Base-by-base conservation (phyloP, 495 filamentous ascomycete species). In the Staphylotrichum tortipilum region DNA sequence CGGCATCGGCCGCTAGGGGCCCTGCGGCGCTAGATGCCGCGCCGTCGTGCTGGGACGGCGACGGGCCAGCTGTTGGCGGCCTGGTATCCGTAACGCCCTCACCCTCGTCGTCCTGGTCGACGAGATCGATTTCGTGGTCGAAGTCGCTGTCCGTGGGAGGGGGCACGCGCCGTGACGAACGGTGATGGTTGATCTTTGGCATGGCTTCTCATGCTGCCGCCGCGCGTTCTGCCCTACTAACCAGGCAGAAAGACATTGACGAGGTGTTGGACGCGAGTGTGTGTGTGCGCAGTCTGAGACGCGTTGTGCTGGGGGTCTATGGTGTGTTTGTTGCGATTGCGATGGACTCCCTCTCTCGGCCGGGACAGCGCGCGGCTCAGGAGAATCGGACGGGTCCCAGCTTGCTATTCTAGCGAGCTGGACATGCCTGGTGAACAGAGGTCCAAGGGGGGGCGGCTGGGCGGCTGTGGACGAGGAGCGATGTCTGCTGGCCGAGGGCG, bases 121-220 rank as follows among this genome's bases (percentile, higher is more conserved):
- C 65, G 15, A 85, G 73, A 35, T 48, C 62, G 53, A 85, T 85
- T 61, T 78, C 74, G 60, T 81, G 79, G 47, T 83, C 80, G 55
- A 78, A 78, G 55, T 81, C 74, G 54, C 64, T 69, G 53, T 77
- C 74, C 57, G 70, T 69, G 40, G 74, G 67, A 23, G 67, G 62
- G 47, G 67, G 58, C 12, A 63, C 70, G 59, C 76, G 75, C 57
- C 75, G 75, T 49, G 69, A 73, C 21, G 65, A 70, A 30, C 57
- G 62, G 52, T 63, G 68, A 53, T 65, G 65, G 55, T 55, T 68
- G 57, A 68, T 67, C 45, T 55, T 68, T 57, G 64, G 67, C 72
- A 74, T 73, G 49, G 56, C 64, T 66, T 29, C 50, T 49, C 39
- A 43, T 30, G 41, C n/a, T n/a, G n/a, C 37, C 37, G 44, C 33